phyloP scores from a whole-genome alignment of 306 rosid species.

The Medicago lupulina region DNA sequence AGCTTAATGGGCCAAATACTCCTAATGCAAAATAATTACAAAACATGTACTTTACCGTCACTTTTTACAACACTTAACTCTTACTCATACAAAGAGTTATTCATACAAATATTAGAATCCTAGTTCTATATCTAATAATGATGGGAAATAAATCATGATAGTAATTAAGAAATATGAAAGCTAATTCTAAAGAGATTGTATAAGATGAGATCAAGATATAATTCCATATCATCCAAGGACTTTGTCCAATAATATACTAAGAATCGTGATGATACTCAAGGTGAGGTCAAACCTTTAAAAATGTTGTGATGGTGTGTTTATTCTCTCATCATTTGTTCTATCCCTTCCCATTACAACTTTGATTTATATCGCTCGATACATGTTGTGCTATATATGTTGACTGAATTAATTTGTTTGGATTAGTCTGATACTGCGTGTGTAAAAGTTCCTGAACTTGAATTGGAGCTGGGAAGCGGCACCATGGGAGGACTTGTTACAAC shows the following conservation, averaged over 20 bases:
- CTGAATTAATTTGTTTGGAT: constrained; percentile 23
- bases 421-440: constrained; percentile 64
- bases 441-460: constrained; percentile 69
- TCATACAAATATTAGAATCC: neutral
- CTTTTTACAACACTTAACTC: neutral
- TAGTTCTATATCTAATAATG: neutral
- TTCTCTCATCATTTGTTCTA: neutral
- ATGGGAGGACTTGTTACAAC: constrained; percentile 64
- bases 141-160: neutral
- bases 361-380: neutral
- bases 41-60: too few species aligned
- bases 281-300: constrained; percentile 23
- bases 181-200: neutral
- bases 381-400: constrained; percentile 1
- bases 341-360: neutral
- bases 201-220: neutral
- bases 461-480: constrained; percentile 77
- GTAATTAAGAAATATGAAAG: neutral
- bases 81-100: neutral
- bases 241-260: constrained; percentile 5
- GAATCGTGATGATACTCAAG: constrained; percentile 1
- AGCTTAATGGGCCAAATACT: neutral
- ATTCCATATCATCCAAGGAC: neutral
- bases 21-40: too few species aligned
- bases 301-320: constrained; percentile 13